Conservation (phyloP, 345 rosid genomes). For the Eucalyptus victrix region DNA sequence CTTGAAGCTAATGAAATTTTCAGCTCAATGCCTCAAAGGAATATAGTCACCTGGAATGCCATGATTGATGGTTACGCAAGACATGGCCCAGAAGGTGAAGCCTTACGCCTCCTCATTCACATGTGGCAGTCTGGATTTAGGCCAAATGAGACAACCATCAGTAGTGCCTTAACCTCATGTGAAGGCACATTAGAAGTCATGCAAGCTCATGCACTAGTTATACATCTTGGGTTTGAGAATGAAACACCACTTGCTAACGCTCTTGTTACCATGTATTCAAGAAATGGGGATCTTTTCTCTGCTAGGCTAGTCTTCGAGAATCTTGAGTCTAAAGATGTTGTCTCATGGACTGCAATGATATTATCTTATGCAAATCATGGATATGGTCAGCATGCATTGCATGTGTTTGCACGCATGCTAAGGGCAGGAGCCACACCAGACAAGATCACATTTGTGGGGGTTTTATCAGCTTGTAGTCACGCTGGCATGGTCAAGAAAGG, state of each 20-base stretch:
- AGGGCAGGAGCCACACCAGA: conserved; percentile 21
- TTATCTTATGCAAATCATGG: conserved; percentile 35
- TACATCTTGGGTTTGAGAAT: conserved; percentile 14
- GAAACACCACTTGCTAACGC: conserved; percentile 11
- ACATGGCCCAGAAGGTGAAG: conserved; percentile 15
- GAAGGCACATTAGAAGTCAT: conserved; percentile 3
- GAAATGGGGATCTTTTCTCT: conserved; percentile 14
- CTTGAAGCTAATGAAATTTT: conserved; percentile 16
- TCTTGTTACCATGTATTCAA: conserved; percentile 20
- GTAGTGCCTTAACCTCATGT: conserved; percentile 16
- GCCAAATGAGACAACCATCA: conserved; percentile 18
- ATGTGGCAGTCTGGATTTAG: conserved; percentile 9
- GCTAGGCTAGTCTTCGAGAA: conserved; percentile 15
- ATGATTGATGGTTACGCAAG: conserved; percentile 25
- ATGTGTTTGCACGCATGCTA: conserved; percentile 17
- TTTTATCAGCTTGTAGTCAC: conserved; percentile 27
- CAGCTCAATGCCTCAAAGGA: conserved; percentile 10
- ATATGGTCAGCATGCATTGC: conserved; percentile 7
- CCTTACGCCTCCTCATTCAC: conserved; percentile 6
- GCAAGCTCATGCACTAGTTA: conserved; percentile 19
- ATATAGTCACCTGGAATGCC: conserved; percentile 22
- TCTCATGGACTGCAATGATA: conserved; percentile 29
- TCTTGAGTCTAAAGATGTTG: conserved; percentile 18
- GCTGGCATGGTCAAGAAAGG: conserved; percentile 23
- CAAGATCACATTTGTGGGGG: conserved; percentile 20